Conservation (phyloP, 129 eudicot genomes). For the Sambucus nigra region DNA sequence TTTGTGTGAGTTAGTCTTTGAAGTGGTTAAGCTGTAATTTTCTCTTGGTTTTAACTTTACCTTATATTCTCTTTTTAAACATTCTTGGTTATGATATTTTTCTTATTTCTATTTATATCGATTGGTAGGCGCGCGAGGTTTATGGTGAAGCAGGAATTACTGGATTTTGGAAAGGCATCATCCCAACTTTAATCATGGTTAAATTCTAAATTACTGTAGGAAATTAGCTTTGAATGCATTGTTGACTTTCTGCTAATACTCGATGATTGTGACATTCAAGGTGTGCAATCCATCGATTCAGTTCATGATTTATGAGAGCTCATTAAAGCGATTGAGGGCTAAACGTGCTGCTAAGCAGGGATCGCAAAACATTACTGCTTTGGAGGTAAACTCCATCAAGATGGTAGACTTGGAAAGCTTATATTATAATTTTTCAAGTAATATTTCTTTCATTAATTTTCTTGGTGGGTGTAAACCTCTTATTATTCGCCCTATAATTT, state of each 20-base stretch:
- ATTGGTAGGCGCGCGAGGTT: constrained; percentile 72
- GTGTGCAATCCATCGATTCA: constrained; percentile 97
- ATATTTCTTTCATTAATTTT: not conserved
- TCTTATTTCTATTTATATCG: constrained; percentile 16
- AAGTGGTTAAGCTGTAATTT: not conserved
- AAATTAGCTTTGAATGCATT: constrained; percentile 2
- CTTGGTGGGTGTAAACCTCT: not conserved
- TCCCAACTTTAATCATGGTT: constrained; percentile 93
- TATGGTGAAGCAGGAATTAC: constrained; percentile 82
- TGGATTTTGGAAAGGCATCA: constrained; percentile 96
- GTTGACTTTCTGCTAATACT: constrained; percentile 8
- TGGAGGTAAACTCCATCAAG: constrained; percentile 44
- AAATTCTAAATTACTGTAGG: constrained; percentile 11
- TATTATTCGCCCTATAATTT: not conserved
- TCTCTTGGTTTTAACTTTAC: not conserved
- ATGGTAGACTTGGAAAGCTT: too few relatives aligned
- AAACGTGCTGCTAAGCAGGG: constrained; percentile 53
- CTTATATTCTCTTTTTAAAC: not conserved
- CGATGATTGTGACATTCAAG: constrained; percentile 31
- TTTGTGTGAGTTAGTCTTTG: not conserved
- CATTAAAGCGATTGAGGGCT: constrained; percentile 47
- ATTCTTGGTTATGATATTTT: constrained; percentile 8
- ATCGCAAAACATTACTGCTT: constrained; percentile 39
- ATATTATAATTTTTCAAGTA: not conserved
- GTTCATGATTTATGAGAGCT: constrained; percentile 89